A percentile compares a stretch with the other conserved stretches of the same genome.
Evolutionary conservation across 1,284 basidiomycete genomes (phyloP).

Genomic region (Boletellus deceptivus): DNA sequence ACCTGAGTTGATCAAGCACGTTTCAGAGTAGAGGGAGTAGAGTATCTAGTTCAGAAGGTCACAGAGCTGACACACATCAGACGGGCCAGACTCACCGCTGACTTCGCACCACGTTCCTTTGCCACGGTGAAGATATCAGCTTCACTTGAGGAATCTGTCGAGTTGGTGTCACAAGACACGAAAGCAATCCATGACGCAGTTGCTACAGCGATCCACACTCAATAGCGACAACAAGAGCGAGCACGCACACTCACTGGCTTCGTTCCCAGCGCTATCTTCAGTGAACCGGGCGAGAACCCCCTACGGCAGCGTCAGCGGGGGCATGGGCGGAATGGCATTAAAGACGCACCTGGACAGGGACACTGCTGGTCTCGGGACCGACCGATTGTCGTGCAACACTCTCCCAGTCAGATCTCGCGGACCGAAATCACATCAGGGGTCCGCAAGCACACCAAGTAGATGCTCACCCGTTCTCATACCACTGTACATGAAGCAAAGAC

Average conservation of each 20-base stretch:
- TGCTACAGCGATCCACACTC: conserved; percentile 39
- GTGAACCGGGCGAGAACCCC: conserved; percentile 81
- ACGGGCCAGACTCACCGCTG: conserved; percentile 53
- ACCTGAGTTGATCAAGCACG: conserved; percentile 72
- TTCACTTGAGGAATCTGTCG: conserved; percentile 55
- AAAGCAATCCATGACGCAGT: conserved; percentile 87
- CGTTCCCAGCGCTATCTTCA: conserved; percentile 48
- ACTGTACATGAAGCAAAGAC: conserved; percentile 60
- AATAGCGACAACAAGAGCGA: conserved; percentile 8
- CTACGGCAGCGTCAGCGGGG: conserved; percentile 32
- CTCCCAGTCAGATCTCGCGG: conserved; percentile 47
- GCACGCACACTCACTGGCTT: conserved; percentile 34
- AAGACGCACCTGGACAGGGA: conserved; percentile 50
- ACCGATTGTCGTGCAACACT: conserved; percentile 60
- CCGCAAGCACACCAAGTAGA: background rate
- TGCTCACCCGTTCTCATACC: conserved; percentile 53
- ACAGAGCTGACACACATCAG: background rate
- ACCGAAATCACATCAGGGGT: conserved; percentile 12
- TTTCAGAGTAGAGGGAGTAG: conserved; percentile 69
- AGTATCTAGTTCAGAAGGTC: conserved; percentile 50
- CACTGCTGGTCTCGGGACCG: conserved; percentile 42
- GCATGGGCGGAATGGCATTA: background rate
- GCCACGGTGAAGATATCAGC: conserved; percentile 81
- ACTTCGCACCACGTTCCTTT: conserved; percentile 71
- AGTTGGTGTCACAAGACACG: conserved; percentile 77